Conservation (phyloP, 1,284 basidiomycete species). For the Naganishia sp. region DNA sequence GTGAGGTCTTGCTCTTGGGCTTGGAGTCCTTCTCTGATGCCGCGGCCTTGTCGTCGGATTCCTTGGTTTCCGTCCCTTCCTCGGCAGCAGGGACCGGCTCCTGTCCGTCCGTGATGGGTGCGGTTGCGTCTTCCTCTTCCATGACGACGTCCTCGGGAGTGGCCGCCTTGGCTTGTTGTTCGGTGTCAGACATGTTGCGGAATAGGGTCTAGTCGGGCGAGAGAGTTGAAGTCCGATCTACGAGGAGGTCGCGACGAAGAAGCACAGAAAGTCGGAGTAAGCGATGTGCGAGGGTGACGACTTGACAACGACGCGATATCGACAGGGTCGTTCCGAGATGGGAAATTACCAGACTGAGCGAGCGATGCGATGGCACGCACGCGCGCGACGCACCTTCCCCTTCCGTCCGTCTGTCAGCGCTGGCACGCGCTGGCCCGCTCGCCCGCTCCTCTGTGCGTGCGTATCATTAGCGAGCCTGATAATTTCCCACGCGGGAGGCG, state of each 20-base stretch:
- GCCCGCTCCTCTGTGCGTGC: constrained; percentile 21
- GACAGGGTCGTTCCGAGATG: background rate
- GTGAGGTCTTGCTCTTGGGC: constrained; percentile 24
- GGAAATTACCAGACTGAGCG: constrained; percentile 20
- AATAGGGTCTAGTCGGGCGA: background rate
- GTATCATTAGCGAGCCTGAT: constrained; percentile 13
- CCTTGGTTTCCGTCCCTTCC: constrained; percentile 15
- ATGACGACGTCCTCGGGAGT: constrained; percentile 25
- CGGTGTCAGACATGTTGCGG: constrained; percentile 23
- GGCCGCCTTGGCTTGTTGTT: constrained; percentile 26
- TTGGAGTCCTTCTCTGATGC: constrained; percentile 22
- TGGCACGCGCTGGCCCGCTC: background rate
- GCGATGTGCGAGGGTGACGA: background rate
- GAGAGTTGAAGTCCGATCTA: background rate
- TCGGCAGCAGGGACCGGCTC: constrained; percentile 7
- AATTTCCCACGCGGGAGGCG: background rate
- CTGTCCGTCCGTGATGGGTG: constrained; percentile 4
- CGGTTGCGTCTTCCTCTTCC: constrained; percentile 22
- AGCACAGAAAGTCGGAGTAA: background rate
- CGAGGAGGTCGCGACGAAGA: background rate
- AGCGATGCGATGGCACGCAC: background rate
- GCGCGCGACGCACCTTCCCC: constrained; percentile 3
- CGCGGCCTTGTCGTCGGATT: constrained; percentile 12
- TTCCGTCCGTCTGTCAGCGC: constrained; percentile 15
- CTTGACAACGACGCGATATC: constrained; percentile 7